Evolutionary conservation across 192 early-diverging fungal species (phyloP), one percentile per base, ranked within the genome.

Genomic region (Coemansia sp.): DNA sequence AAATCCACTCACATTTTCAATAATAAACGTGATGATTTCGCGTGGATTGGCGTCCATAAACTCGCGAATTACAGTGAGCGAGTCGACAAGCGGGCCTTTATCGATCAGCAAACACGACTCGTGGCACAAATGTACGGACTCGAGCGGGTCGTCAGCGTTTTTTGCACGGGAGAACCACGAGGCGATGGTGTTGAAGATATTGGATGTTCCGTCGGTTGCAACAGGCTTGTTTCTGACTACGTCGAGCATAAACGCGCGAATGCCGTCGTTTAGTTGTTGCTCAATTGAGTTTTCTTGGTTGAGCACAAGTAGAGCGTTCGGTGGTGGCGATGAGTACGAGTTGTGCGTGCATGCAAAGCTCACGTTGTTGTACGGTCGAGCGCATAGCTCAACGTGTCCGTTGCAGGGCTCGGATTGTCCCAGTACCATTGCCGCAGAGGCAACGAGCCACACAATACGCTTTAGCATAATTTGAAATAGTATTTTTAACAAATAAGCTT

Each of bases 21-120:
- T 88, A 27, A 91, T 87, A 63, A 94, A 85, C 1, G 91, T 89
- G 24, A 94, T 54, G 14, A 92, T 81, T 56, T 94, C 91, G 64
- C 83, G 83, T 5, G 88, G 88, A 54, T 94, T 87, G 12, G 54
- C 49, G 12, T 89, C 82, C 52, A 94, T 58, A 64, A 85, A 94
- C 8, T 69, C 51, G 27, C 66, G 78, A 41, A 92, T 80, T 22
- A 72, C 61, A 4, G 60, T 62, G 5, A 94, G 71, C 0, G 85
- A 83, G 26, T 72, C 69, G 11, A 65, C 71, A 12, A 89, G 67
- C 26, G 81, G 43, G 4, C 88, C 88, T n/a, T 80, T 85, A 73
- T 93, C 86, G 18, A 88, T 73, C 19, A 89, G 53, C 43, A 29
- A 54, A 67, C 91, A 93, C n/a, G 82, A 83, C 1, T 68, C 78